Conservation (phyloP, 2,329 filamentous ascomycete species). For the Zymoseptoria brevis region DNA sequence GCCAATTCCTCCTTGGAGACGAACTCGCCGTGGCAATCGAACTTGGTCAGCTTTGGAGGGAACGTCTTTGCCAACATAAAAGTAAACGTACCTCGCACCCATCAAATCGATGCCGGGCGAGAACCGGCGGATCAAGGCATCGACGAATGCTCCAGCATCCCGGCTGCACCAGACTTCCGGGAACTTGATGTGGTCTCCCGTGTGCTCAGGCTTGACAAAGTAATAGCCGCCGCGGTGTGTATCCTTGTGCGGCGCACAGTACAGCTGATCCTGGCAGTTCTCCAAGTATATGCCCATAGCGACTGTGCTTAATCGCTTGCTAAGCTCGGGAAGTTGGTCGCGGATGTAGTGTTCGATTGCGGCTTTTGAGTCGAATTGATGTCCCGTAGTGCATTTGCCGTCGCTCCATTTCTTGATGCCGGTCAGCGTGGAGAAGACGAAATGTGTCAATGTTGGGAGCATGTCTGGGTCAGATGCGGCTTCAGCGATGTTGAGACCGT, state of each 20-base stretch:
- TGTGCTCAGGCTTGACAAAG: not conserved
- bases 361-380: slow-evolving; percentile 4
- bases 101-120: not conserved
- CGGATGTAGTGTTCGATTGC: not conserved
- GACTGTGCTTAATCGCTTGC: not conserved
- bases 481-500: slow-evolving; percentile 4
- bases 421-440: not conserved
- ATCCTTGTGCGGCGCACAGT: not conserved
- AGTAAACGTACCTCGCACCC: not conserved
- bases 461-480: not conserved
- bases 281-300: not conserved
- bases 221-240: not conserved
- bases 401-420: not conserved
- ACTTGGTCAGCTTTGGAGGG: too few relatives aligned
- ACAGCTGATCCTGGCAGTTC: not conserved
- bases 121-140: not conserved
- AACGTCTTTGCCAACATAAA: not conserved
- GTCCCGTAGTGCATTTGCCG: not conserved
- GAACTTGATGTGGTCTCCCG: not conserved
- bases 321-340: not conserved
- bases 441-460: not conserved
- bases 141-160: not conserved
- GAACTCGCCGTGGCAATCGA: not conserved
- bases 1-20: not conserved
- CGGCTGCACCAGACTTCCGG: not conserved